Evolutionary conservation across 371 early-diverging fungal species (phyloP), one percentile per base, ranked within the genome.

Genomic region (Mortierella sp.): DNA sequence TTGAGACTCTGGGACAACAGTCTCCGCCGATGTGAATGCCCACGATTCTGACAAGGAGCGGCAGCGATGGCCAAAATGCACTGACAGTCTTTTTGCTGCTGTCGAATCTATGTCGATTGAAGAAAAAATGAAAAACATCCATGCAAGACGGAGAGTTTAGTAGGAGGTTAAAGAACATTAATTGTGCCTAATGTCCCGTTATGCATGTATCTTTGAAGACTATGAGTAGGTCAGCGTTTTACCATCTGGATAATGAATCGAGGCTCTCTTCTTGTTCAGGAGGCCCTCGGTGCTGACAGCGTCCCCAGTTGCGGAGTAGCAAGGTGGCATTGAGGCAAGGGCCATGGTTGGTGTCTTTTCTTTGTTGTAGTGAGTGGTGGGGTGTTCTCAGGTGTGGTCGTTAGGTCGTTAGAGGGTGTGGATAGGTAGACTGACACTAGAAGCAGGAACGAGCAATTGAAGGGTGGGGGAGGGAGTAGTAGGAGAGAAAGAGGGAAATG

Each of bases 31-130:
- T 2, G 77, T 24, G 47, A 85, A 72, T 0, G 80, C 80, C 79
- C 74, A 79, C 6, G 86, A 85, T n/a, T 85, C 86, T 68, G 86
- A 85, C 10, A 79, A 77, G 13, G 86, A 85, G 28, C 86, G 76
- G 73, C 86, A 74, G n/a, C 82, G 82, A 54, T 72, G 47, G 19
- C 80, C 80, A 74, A 72, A 80, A 54, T 76, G 74, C 45, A 81
- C 38, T 0, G 82, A 85, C 60, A 85, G 73, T 50, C 86, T 28
- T 71, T 81, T 81, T 45, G 86, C 70, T 34, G 54, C 60, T 24
- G 82, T 77, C 8, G 81, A 80, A 47, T 84, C 84, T 84, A 78
- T 42, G 31, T 16, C 16, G 24, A n/a, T 45, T 50, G 45, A 44
- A 31, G 44, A 52, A 47, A 65, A 34, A 38, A 47, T 34, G 57